Evolutionary conservation across 140 eudicot genomes (phyloP), one percentile per base, ranked within the genome.

Genomic region (Stevia rebaudiana): DNA sequence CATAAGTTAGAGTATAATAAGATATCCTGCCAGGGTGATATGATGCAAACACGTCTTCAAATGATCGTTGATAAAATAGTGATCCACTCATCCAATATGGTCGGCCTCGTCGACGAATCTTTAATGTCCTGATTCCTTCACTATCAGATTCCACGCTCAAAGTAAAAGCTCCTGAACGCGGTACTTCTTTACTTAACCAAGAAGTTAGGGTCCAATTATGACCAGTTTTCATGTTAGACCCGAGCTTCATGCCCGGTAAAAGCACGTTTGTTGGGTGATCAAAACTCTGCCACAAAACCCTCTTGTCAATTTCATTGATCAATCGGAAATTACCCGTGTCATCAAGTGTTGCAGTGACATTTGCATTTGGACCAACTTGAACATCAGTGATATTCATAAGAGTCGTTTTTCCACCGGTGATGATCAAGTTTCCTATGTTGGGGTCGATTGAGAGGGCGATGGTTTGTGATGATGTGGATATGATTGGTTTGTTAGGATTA

Each of bases 241-340:
- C 91, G 11, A 84, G 69, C 69, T 80, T 78, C 91, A 84, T 84
- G 6, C 87, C 85, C 1, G 81, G 83, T 44, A 84, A 69, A 39
- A 83, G 78, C 6, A 75, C 76, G 18, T 70, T 65, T 0, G 85
- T 73, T 0, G 89, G 83, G 55, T 80, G 21, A 70, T 83, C 85
- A 56, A 83, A 83, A 50, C 89, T 79, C 30, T 74, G 71, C 89
- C 89, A 79, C 10, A 83, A 24, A 64, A 62, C 36, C 1, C 39
- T 1, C 16, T 36, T 18, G 33, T 25, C 50, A 8, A 16, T 19
- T 10, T 21, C 54, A 30, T 42, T 23, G 11, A 46, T 67, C 12
- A 84, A 46, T 15, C 63, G 72, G 22, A 84, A 78, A 13, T 84
- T 84, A 10, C 86, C 90, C 0, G 68, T 25, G 28, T 84, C 74